Evolutionary conservation across 768 basidiomycete species (phyloP).

Genomic region (Russula earlei): DNA sequence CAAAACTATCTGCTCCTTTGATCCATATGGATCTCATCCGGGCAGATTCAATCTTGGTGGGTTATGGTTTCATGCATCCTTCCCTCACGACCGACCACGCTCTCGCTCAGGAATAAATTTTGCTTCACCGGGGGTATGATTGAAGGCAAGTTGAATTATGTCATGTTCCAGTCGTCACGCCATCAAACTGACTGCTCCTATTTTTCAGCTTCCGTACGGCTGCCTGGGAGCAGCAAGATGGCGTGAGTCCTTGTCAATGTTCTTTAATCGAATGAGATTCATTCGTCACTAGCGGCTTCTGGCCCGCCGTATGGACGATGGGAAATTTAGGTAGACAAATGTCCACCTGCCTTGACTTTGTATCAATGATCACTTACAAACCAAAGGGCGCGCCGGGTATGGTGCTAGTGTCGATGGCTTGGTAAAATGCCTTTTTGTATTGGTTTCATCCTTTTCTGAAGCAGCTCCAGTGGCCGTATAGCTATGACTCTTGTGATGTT

Average conservation of each 20-base stretch:
- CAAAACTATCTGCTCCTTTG: constrained; percentile 15
- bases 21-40: not conserved
- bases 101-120: constrained; percentile 47
- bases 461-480: constrained; percentile 61
- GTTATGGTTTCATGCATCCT: constrained; percentile 2
- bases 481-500: constrained; percentile 75
- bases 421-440: constrained; percentile 32
- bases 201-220: constrained; percentile 15
- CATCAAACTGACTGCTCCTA: not conserved
- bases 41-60: constrained; percentile 26
- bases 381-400: constrained; percentile 64
- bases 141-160: constrained; percentile 28
- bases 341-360: not conserved
- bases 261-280: constrained; percentile 12
- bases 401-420: constrained; percentile 81
- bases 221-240: constrained; percentile 7
- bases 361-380: not conserved
- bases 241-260: constrained; percentile 2
- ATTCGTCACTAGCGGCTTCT: constrained; percentile 32
- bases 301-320: constrained; percentile 50
- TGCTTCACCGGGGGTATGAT: constrained; percentile 76
- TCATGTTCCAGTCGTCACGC: not conserved
- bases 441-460: constrained; percentile 2
- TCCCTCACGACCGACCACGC: not conserved
- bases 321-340: constrained; percentile 53